Evolutionary conservation across 2,329 filamentous ascomycete genomes (phyloP), one percentile per base, ranked within the genome.

Genomic region (Verticillium nubilum): DNA sequence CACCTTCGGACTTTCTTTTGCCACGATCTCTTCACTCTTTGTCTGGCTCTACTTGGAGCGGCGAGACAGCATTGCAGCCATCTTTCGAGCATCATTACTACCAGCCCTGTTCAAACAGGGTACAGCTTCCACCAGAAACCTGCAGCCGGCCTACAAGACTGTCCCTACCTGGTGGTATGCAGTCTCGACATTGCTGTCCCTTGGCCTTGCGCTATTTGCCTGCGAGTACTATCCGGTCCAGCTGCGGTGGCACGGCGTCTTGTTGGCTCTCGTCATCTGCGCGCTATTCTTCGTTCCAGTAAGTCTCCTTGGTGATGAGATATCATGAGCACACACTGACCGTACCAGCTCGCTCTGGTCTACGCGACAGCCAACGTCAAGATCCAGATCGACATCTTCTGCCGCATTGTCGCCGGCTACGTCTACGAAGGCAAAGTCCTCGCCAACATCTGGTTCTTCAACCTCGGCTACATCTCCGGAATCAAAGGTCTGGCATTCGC

Each of bases 241-340:
- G 35, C 58, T 72, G 10, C 66, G 64, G 4, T 72, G 69, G 70
- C 70, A 72, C n/a, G 70, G 70, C 3, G 70, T 69, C 0, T 57
- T 71, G 1, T 61, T 72, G 3, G 66, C 70, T 0, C 65, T 70
- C 54, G 50, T 63, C 0, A 63, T 72, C 1, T 71, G 70, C 23
- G 61, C 66, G 3, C 58, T 67, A 7, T 72, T 72, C 33, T 70
- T 68, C 29, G 57, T 72, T 4, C 69, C 70, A 0, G 69, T 70
- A 56, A 57, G 66, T 58, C 9, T 0, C 71, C 64, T 2, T 72
- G 84, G 5, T 82, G 80, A 19, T 79, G 85, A 60, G 66, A 80
- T 42, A 82, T 83, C 2, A 76, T 84, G 2, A 72, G 86, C 9
- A 80, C 75, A 0, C 90, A 87, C 87, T 92, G 15, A 60, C n/a